Base-by-base conservation (phyloP, 2,329 filamentous ascomycete species). In the Botryotinia narcissicola region DNA sequence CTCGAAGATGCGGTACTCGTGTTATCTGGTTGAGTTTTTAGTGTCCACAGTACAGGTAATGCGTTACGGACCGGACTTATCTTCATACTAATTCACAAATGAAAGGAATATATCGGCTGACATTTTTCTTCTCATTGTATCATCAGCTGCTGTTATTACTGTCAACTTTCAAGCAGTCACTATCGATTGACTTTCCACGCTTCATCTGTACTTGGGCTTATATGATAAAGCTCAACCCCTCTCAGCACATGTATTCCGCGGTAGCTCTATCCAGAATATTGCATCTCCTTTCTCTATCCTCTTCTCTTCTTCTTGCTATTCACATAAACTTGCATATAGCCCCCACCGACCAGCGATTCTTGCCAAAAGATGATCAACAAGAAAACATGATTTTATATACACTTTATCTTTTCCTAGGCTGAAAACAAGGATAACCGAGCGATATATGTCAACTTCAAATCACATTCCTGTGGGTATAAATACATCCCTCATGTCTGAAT, bases 321-420 rank as follows among this genome's bases (percentile, higher is more conserved):
- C 7, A 54, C 12, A 54, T 16, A n/a, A 0, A 29, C 2, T 18
- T 29, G 25, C 0, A 29, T 3, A 5, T 22, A 51, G 2, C 48
- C 20, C 0, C 48, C 6, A 37, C 12, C 12, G 0, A 54, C 25
- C 1, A 54, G 12, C 25, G 14, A n/a, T 54, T n/a, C 5, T n/a
- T 54, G 10, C 1, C 14, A n/a, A 25, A 54, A n/a, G n/a, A 14
- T 4, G 6, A 5, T 25, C 4, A 5, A n/a, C 6, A 14, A 14
- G 25, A n/a, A n/a, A 54, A n/a, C 48, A 54, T 12, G 1, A 25
- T 4, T 54, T 54, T n/a, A 12, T n/a, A 14, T 54, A 14, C 25
- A n/a, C 25, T 51, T 9, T 14, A 51, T 51, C 9, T 51, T 51
- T 54, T 54, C 25, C 25, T 14, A 2, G 25, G 12, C 48, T 54